phyloP scores from a whole-genome alignment of 208 protist species.

The Crithidia brevicula region DNA sequence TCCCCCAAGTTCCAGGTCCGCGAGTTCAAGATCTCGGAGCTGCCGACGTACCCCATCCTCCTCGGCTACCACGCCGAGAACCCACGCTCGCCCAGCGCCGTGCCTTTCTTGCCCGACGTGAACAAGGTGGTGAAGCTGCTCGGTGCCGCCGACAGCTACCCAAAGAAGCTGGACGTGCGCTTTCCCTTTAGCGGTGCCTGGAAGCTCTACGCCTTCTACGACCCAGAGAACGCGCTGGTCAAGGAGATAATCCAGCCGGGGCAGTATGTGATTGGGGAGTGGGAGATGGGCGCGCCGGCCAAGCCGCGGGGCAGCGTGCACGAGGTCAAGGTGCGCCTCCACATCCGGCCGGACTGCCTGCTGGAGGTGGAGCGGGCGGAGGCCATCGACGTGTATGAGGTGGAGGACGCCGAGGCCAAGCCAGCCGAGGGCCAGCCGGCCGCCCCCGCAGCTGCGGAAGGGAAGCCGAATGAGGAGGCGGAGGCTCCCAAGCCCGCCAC shows the following conservation, averaged over 20 bases:
- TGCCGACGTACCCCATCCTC: slow-evolving; percentile 76
- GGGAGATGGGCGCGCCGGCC: slow-evolving; percentile 53
- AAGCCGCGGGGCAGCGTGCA: slow-evolving; percentile 43
- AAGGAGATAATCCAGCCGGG: slow-evolving; percentile 41
- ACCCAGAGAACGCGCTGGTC: slow-evolving; percentile 51
- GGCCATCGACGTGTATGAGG: slow-evolving; percentile 80
- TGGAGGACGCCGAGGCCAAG: slow-evolving; percentile 44
- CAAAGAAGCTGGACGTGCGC: slow-evolving; percentile 85
- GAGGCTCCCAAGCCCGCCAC: slow-evolving; percentile 16
- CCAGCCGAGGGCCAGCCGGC: too few relatives aligned
- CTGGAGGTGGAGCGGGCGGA: slow-evolving; percentile 67
- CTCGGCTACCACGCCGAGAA: slow-evolving; percentile 81
- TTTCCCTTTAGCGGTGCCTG: slow-evolving; percentile 64
- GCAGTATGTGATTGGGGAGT: slow-evolving; percentile 75
- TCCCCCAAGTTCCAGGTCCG: slow-evolving; percentile 91
- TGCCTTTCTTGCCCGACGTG: slow-evolving; percentile 83
- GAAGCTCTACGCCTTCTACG: slow-evolving; percentile 88
- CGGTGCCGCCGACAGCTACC: slow-evolving; percentile 58
- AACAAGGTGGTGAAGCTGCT: slow-evolving; percentile 87
- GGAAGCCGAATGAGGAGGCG: slow-evolving; percentile 40
- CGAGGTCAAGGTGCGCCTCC: slow-evolving; percentile 72
- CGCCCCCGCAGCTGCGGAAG: slow-evolving; percentile 9
- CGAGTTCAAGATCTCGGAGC: slow-evolving; percentile 83
- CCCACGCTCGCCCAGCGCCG: slow-evolving; percentile 51
- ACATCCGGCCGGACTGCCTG: slow-evolving; percentile 62